A percentile compares a stretch with the other conserved stretches of the same genome.
phyloP scores from a whole-genome alignment of 306 rosid genomes.

The Prinsepia uniflora region DNA sequence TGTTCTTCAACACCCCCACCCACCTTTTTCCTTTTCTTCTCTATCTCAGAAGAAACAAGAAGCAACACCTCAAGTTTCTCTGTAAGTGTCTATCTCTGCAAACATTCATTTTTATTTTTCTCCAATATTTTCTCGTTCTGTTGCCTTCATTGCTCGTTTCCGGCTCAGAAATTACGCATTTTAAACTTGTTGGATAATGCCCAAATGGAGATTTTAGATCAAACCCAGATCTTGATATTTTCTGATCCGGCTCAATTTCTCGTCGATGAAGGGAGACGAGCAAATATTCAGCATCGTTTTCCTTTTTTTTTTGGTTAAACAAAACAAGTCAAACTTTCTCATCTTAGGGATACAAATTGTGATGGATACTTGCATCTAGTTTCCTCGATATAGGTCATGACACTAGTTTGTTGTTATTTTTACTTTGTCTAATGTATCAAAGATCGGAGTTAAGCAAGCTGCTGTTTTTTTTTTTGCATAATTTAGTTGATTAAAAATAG shows the following conservation, averaged over 20 bases:
- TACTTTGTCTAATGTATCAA: slow-evolving; percentile 12
- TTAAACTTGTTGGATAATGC: slow-evolving; percentile 30
- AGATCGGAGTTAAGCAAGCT: slow-evolving; percentile 1
- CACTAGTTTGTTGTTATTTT: slow-evolving; percentile 13
- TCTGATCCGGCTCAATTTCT: slow-evolving; percentile 45
- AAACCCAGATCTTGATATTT: slow-evolving; percentile 65
- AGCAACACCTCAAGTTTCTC: background rate
- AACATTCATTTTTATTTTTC: slow-evolving; percentile 26
- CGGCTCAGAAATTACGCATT: slow-evolving; percentile 35
- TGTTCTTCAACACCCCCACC: slow-evolving; percentile 43
- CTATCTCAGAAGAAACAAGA: background rate
- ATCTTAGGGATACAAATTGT: slow-evolving; percentile 12
- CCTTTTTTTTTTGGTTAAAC: slow-evolving; percentile 11
- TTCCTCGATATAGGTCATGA: slow-evolving; percentile 17
- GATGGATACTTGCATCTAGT: slow-evolving; percentile 25
- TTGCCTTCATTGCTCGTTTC: slow-evolving; percentile 13
- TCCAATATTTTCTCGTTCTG: slow-evolving; percentile 7
- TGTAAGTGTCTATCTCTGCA: slow-evolving; percentile 27
- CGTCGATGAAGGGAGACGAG: slow-evolving; percentile 29
- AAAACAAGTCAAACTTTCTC: slow-evolving; percentile 47
- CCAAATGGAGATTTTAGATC: slow-evolving; percentile 54
- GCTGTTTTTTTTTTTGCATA: slow-evolving; percentile 17
- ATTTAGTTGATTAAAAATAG: slow-evolving; percentile 16
- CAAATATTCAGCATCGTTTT: slow-evolving; percentile 25
- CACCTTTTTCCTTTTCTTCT: slow-evolving; percentile 17